A percentile compares a stretch with the other conserved stretches of the same genome.
Evolutionary conservation across 495 filamentous ascomycete species (phyloP).

Genomic region (Delitschia confertaspora): DNA sequence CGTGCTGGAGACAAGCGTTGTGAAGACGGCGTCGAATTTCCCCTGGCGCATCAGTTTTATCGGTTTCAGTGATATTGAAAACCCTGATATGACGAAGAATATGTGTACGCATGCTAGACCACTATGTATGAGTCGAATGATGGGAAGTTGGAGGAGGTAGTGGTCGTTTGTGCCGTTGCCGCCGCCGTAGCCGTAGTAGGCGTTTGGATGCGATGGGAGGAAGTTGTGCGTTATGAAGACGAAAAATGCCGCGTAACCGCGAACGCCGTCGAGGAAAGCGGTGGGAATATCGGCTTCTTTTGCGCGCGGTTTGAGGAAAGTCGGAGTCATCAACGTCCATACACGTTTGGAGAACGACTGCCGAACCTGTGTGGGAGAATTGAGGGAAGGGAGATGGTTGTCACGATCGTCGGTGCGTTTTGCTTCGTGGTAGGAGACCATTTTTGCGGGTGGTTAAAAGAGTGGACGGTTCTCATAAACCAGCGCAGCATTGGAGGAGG

Average conservation of each 20-base stretch:
- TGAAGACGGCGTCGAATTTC: neutral
- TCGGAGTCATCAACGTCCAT: too few species aligned
- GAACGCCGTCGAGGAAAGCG: slow-evolving; percentile 10
- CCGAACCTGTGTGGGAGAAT: too few species aligned
- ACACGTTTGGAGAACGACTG: too few species aligned
- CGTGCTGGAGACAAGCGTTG: neutral
- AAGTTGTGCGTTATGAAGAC: slow-evolving; percentile 4
- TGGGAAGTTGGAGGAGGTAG: slow-evolving; percentile 6
- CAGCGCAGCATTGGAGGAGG: too few species aligned
- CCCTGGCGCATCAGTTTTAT: neutral
- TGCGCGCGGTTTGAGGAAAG: too few species aligned
- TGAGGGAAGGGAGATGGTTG: too few species aligned
- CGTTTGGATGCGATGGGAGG: slow-evolving; percentile 10
- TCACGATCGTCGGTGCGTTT: too few species aligned
- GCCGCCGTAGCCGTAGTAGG: slow-evolving; percentile 2
- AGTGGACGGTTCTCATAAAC: too few species aligned
- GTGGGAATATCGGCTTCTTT: too few species aligned
- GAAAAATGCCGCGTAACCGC: slow-evolving; percentile 7
- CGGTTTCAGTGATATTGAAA: slow-evolving; percentile 7
- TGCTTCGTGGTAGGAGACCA: too few species aligned
- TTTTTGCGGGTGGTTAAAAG: too few species aligned
- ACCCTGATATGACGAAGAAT: slow-evolving; percentile 12
- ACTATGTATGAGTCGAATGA: neutral
- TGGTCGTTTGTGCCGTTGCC: slow-evolving; percentile 4
- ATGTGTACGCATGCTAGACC: slow-evolving; percentile 5